Percentiles rank a stretch among this genome's conserved stretches.
Conservation (phyloP, 1,139 yeast species). For the Pneumocystis wakefieldiae region DNA sequence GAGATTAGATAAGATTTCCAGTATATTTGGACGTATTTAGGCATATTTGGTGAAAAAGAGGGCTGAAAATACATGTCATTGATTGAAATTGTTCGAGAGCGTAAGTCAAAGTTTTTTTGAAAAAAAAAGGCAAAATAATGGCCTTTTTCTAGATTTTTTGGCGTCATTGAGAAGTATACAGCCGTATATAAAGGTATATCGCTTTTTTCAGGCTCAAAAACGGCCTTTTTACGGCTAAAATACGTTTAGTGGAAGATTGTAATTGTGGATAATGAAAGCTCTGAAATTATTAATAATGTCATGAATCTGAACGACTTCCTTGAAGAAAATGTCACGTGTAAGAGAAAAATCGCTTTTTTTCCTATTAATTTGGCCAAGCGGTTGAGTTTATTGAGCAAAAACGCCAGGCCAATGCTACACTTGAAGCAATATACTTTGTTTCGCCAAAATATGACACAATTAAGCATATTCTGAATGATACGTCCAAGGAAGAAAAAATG, state of each 20-base stretch:
- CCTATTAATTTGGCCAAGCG: conserved; percentile 20
- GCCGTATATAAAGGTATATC: not conserved
- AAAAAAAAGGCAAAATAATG: not conserved
- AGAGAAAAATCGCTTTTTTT: not conserved
- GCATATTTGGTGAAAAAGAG: not conserved
- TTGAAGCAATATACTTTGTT: conserved; percentile 46
- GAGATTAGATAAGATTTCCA: not conserved
- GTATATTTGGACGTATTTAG: not conserved
- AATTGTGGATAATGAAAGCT: conserved; percentile 27
- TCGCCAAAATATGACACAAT: conserved; percentile 40
- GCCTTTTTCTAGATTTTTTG: not conserved
- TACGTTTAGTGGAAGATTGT: conserved; percentile 26
- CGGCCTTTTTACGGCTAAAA: not conserved
- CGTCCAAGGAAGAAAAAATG: conserved; percentile 35
- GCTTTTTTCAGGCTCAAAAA: not conserved
- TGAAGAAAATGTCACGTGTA: conserved; percentile 26
- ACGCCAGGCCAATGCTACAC: conserved; percentile 35
- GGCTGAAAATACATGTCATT: not conserved
- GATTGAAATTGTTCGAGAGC: not conserved
- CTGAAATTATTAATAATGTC: conserved; percentile 24
- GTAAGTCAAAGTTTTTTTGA: not conserved
- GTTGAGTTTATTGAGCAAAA: conserved; percentile 40
- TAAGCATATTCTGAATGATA: conserved; percentile 48
- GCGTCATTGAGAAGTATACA: not conserved
- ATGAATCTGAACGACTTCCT: conserved; percentile 28